Conservation (phyloP, 805 yeast species). For the Ogataea philodendri region DNA sequence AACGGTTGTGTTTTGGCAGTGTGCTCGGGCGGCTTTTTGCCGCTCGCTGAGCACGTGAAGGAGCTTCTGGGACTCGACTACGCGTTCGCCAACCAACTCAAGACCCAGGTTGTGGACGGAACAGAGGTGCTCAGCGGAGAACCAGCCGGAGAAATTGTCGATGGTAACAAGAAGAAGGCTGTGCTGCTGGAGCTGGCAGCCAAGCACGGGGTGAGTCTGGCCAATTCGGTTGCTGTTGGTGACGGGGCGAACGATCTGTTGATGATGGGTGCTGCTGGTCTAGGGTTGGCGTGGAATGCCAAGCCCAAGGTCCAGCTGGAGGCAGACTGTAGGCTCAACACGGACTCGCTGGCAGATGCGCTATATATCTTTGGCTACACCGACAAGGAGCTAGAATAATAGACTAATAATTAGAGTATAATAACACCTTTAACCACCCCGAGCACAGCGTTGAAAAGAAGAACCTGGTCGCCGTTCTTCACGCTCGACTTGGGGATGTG, state of each 20-base stretch:
- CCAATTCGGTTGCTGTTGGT: slow-evolving; percentile 77
- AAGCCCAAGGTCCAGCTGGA: slow-evolving; percentile 83
- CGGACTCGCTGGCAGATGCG: slow-evolving; percentile 68
- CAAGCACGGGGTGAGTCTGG: slow-evolving; percentile 50
- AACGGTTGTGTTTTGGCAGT: slow-evolving; percentile 76
- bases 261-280: slow-evolving; percentile 91
- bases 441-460: slow-evolving; percentile 77
- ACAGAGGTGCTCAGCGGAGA: slow-evolving; percentile 63
- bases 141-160: slow-evolving; percentile 78
- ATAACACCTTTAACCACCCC: slow-evolving; percentile 44
- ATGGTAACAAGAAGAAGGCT: slow-evolving; percentile 79
- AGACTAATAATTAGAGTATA: not conserved
- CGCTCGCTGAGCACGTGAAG: slow-evolving; percentile 77
- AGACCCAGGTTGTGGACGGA: slow-evolving; percentile 43
- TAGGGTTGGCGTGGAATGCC: slow-evolving; percentile 96
- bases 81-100: slow-evolving; percentile 78
- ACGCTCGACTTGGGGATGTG: slow-evolving; percentile 44
- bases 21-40: slow-evolving; percentile 91
- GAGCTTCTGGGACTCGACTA: slow-evolving; percentile 70
- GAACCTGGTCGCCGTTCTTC: slow-evolving; percentile 60
- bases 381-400: slow-evolving; percentile 47
- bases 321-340: slow-evolving; percentile 82
- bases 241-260: slow-evolving; percentile 96
- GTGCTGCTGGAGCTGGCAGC: slow-evolving; percentile 61
- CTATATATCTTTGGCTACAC: slow-evolving; percentile 77